phyloP scores from a whole-genome alignment of 257 asterid species.

The Fraxinus anomala region DNA sequence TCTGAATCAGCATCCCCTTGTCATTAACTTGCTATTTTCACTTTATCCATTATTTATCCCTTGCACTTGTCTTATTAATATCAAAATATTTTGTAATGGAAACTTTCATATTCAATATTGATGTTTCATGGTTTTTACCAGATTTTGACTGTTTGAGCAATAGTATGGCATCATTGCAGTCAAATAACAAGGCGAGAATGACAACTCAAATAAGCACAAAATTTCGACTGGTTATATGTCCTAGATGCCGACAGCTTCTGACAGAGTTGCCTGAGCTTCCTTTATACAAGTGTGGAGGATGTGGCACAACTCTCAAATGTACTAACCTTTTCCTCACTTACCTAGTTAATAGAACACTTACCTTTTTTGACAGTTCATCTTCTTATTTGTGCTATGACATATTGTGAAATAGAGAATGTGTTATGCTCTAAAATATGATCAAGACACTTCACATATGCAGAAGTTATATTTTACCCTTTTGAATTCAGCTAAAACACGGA shows the following conservation, averaged over 20 bases:
- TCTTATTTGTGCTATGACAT: no score
- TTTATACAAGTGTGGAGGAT: slow-evolving; percentile 80
- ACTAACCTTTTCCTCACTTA: slow-evolving; percentile 6
- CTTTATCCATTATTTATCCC: no score
- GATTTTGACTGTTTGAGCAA: slow-evolving; percentile 30
- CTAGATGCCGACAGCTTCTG: slow-evolving; percentile 40
- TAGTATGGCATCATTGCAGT: neutral
- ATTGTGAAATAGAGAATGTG: no score
- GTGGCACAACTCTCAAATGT: slow-evolving; percentile 80
- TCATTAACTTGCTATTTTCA: no score
- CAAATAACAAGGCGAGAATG: slow-evolving; percentile 37
- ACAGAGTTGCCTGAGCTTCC: slow-evolving; percentile 59
- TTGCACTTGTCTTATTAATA: neutral
- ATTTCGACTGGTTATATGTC: slow-evolving; percentile 47
- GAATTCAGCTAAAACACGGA: slow-evolving; percentile 61
- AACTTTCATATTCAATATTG: neutral
- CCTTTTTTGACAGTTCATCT: neutral
- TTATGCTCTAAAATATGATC: no score
- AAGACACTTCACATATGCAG: no score
- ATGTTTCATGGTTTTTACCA: slow-evolving; percentile 28
- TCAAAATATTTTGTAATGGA: no score
- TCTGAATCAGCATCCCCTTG: no score
- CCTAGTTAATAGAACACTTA: neutral
- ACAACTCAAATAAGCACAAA: slow-evolving; percentile 44
- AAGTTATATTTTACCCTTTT: neutral